Evolutionary conservation across 179 eudicot genomes (phyloP).

Genomic region (Monotropa hypopitys): DNA sequence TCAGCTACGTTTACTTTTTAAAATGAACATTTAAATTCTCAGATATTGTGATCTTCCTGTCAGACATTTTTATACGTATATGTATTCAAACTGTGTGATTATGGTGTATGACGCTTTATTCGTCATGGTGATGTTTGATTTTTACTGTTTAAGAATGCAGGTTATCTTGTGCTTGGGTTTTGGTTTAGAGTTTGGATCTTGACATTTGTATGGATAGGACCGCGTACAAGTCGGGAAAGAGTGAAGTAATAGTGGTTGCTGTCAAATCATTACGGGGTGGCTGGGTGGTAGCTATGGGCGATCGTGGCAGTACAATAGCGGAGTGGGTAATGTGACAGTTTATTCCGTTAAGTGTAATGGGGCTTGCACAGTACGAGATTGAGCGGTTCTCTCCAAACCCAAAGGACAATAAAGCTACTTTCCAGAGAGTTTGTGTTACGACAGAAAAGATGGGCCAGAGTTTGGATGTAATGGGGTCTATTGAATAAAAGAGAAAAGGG

Average conservation of each 20-base stretch:
- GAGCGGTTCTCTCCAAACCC: too few relatives aligned
- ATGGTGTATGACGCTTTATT: background rate
- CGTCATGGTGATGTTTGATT: background rate
- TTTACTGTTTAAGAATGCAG: background rate
- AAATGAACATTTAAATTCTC: background rate
- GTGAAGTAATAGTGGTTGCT: background rate
- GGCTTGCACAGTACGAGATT: too few relatives aligned
- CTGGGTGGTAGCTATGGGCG: background rate
- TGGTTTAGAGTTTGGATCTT: conserved; percentile 4
- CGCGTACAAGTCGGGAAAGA: background rate
- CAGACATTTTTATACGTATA: background rate
- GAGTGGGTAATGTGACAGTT: background rate
- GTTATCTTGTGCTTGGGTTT: background rate
- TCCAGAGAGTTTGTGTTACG: background rate
- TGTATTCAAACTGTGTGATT: background rate
- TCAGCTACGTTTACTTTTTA: background rate
- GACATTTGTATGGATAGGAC: background rate
- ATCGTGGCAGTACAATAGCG: background rate
- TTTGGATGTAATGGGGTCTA: background rate
- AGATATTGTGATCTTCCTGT: background rate
- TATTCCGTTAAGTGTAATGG: background rate
- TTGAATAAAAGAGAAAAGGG: too few relatives aligned
- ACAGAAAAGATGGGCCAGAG: background rate
- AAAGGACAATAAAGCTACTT: too few relatives aligned
- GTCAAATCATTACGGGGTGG: too few relatives aligned